These are phyloP conservation scores for Periconia sp. DNA, from an alignment of 2,329 filamentous ascomycete genomes.

Conservation along the genomic window DNA sequence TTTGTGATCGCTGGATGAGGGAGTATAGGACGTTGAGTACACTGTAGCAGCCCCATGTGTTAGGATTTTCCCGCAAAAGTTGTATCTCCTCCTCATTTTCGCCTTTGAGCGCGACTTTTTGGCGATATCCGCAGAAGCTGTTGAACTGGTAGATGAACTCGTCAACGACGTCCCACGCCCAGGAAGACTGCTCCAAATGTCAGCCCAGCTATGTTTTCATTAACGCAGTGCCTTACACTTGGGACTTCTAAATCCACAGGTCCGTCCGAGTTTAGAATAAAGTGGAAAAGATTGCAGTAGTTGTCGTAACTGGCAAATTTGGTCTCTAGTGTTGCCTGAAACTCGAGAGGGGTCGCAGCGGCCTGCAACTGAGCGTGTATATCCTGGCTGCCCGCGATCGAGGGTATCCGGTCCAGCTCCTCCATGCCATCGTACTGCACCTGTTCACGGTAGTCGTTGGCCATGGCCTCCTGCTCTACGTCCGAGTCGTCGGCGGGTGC, in stretches of 20 bases:
- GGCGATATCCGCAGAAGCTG: slow-evolving; percentile 96
- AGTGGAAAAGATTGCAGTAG: slow-evolving; percentile 99
- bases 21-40: slow-evolving; percentile 99
- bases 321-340: slow-evolving; percentile 91
- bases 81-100: slow-evolving; percentile 92
- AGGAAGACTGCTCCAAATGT: slow-evolving; percentile 76
- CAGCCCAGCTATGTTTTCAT: slow-evolving; percentile 11
- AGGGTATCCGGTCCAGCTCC: slow-evolving; percentile 74
- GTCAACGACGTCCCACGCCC: slow-evolving; percentile 99
- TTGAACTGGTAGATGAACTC: slow-evolving; percentile 99
- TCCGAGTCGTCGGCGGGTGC: slow-evolving; percentile 80
- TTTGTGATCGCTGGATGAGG: slow-evolving; percentile 96
- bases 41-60: slow-evolving; percentile 99
- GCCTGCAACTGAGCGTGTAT: slow-evolving; percentile 90
- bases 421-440: slow-evolving; percentile 90
- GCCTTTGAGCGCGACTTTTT: slow-evolving; percentile 81
- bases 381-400: slow-evolving; percentile 76
- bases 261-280: slow-evolving; percentile 98
- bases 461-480: slow-evolving; percentile 93
- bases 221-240: slow-evolving; percentile 69
- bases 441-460: slow-evolving; percentile 92
- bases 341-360: slow-evolving; percentile 93
- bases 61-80: slow-evolving; percentile 92
- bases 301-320: slow-evolving; percentile 99
- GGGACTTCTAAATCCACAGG: slow-evolving; percentile 96